These are phyloP conservation scores for Schrenkiella parvula DNA, from an alignment of 345 rosid genomes.

Conservation along the genomic window DNA sequence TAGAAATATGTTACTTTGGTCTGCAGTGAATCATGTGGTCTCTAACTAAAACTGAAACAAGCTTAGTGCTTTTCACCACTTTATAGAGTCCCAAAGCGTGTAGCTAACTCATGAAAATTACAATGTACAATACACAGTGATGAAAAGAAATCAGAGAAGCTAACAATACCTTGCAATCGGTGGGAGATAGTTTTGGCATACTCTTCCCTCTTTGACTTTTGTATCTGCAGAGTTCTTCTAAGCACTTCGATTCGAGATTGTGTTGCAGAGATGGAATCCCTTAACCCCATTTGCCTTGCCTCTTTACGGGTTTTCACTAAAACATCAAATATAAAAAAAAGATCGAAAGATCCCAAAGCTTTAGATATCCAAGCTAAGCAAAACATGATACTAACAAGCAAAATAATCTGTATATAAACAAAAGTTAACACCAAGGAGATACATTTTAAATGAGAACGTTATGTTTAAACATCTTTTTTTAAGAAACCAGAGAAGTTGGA, in stretches of 20 bases:
- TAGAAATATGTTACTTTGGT: conserved; percentile 9
- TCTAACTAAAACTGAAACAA: not conserved
- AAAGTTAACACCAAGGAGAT: not conserved
- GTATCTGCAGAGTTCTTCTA: conserved; percentile 49
- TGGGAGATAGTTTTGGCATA: conserved; percentile 47
- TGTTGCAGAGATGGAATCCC: conserved; percentile 59
- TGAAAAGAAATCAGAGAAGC: not conserved
- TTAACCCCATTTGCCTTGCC: conserved; percentile 60
- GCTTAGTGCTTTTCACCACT: not conserved
- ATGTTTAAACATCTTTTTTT: not conserved
- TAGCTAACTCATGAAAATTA: not conserved
- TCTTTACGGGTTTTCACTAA: conserved; percentile 78
- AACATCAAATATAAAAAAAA: conserved; percentile 1
- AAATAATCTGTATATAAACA: not conserved
- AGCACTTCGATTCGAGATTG: conserved; percentile 58
- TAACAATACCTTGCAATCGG: conserved; percentile 50
- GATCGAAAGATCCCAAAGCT: not conserved
- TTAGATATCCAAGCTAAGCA: not conserved
- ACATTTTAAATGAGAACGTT: not conserved
- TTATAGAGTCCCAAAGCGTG: not conserved
- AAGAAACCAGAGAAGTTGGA: not conserved
- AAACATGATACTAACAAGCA: not conserved
- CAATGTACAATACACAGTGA: not conserved
- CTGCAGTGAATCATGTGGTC: not conserved
- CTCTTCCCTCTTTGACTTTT: conserved; percentile 66